Conservation (phyloP, 2,329 filamentous ascomycete genomes). For the Fusarium coicis region DNA sequence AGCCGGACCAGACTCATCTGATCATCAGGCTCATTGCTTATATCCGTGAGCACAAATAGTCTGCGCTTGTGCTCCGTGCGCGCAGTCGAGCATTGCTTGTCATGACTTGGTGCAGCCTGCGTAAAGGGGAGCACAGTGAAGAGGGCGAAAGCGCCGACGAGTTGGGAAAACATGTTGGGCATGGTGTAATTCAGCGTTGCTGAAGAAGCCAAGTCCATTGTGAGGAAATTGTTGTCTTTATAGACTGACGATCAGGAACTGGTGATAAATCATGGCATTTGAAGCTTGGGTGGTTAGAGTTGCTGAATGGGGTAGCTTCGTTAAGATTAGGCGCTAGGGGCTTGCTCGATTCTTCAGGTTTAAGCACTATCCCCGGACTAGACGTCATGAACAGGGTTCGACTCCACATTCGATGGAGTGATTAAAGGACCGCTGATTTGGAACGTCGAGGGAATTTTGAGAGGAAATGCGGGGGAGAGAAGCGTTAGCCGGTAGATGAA, state of each 20-base stretch:
- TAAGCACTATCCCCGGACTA: neutral
- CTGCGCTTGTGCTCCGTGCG: slow-evolving; percentile 39
- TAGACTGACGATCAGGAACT: neutral
- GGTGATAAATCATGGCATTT: neutral
- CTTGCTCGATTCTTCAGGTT: neutral
- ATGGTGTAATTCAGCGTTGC: neutral
- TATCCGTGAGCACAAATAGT: slow-evolving; percentile 56
- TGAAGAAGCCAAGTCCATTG: neutral
- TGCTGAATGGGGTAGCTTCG: neutral
- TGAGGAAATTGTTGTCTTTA: neutral
- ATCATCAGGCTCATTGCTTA: slow-evolving; percentile 59
- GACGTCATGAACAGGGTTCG: neutral
- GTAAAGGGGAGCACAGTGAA: neutral
- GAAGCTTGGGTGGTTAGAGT: neutral
- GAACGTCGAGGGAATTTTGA: neutral
- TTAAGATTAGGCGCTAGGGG: neutral
- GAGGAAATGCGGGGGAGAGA: slow-evolving; percentile 1
- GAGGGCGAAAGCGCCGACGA: slow-evolving; percentile 12
- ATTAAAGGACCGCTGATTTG: neutral
- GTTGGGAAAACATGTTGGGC: slow-evolving; percentile 9
- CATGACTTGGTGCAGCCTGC: neutral
- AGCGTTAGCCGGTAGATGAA: neutral
- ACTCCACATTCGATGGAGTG: neutral
- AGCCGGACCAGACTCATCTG: slow-evolving; percentile 56
- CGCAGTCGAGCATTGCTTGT: neutral